These are phyloP conservation scores for Pleurotus platypus DNA, from an alignment of 768 basidiomycete species.

Conservation along the genomic window DNA sequence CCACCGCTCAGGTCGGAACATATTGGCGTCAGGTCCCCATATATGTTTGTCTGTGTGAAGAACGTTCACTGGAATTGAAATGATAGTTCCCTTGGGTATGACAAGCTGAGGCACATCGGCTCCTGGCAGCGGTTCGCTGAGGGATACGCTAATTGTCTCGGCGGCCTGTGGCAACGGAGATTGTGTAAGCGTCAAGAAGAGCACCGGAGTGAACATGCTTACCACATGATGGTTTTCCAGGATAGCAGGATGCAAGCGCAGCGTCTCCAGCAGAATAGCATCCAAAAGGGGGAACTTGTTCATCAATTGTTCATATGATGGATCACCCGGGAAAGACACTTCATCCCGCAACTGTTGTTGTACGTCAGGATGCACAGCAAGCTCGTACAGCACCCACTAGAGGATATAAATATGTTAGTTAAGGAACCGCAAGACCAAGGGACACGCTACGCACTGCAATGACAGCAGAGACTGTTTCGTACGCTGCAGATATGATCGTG, in stretches of 20 bases:
- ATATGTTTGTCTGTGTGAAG: conserved; percentile 46
- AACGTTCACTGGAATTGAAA: conserved; percentile 55
- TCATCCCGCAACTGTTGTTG: conserved; percentile 60
- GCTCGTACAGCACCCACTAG: conserved; percentile 66
- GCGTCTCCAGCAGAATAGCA: conserved; percentile 56
- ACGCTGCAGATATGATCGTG: conserved; percentile 60
- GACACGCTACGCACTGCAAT: conserved; percentile 29
- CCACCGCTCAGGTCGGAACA: conserved; percentile 66
- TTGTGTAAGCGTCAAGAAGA: conserved; percentile 5
- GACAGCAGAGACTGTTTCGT: conserved; percentile 46
- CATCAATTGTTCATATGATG: conserved; percentile 50
- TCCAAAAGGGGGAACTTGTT: conserved; percentile 52
- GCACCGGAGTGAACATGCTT: background rate
- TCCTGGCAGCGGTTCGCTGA: conserved; percentile 47
- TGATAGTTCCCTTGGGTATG: conserved; percentile 53
- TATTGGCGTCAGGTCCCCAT: conserved; percentile 59
- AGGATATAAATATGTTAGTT: conserved; percentile 8
- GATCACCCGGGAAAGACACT: conserved; percentile 38
- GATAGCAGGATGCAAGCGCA: conserved; percentile 60
- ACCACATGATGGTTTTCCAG: conserved; percentile 67
- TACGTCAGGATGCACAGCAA: conserved; percentile 45
- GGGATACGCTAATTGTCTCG: conserved; percentile 49
- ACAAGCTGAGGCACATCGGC: conserved; percentile 37
- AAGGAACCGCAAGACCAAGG: background rate
- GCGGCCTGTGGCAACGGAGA: conserved; percentile 34